phyloP scores from a whole-genome alignment of 495 filamentous ascomycete species.

The Daldinia decipiens region DNA sequence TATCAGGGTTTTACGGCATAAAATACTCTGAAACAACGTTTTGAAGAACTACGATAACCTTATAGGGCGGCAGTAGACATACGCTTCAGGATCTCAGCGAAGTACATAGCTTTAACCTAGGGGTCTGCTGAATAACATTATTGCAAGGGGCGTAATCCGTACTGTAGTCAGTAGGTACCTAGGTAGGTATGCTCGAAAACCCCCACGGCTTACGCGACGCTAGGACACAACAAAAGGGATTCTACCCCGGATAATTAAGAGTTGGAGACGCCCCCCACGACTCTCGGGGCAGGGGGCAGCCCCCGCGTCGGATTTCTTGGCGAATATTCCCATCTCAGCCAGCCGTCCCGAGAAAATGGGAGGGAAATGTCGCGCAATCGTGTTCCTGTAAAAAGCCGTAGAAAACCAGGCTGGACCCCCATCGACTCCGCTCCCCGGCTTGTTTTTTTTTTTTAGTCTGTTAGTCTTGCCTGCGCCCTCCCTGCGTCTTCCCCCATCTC shows the following conservation, averaged over 20 bases:
- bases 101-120: no score
- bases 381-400: slow-evolving; percentile 53
- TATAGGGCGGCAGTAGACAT: no score
- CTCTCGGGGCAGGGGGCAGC: slow-evolving; percentile 25
- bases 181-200: not conserved
- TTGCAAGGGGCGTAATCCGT: no score
- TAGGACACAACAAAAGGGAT: slow-evolving; percentile 4
- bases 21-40: no score
- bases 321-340: slow-evolving; percentile 39
- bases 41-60: no score
- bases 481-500: slow-evolving; percentile 10
- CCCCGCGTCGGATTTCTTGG: slow-evolving; percentile 38
- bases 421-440: slow-evolving; percentile 37
- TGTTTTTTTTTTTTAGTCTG: slow-evolving; percentile 26
- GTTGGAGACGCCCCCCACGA: slow-evolving; percentile 18
- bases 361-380: slow-evolving; percentile 84
- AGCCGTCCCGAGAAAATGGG: slow-evolving; percentile 68
- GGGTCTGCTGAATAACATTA: no score
- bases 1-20: no score
- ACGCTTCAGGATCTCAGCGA: no score
- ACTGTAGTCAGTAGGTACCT: no score
- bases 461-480: slow-evolving; percentile 6
- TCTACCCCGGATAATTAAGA: slow-evolving; percentile 42
- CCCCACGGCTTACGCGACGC: not conserved
- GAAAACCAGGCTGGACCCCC: slow-evolving; percentile 44